Conservation (phyloP, 352 stramenopile species). For the Bremia lactucae region DNA sequence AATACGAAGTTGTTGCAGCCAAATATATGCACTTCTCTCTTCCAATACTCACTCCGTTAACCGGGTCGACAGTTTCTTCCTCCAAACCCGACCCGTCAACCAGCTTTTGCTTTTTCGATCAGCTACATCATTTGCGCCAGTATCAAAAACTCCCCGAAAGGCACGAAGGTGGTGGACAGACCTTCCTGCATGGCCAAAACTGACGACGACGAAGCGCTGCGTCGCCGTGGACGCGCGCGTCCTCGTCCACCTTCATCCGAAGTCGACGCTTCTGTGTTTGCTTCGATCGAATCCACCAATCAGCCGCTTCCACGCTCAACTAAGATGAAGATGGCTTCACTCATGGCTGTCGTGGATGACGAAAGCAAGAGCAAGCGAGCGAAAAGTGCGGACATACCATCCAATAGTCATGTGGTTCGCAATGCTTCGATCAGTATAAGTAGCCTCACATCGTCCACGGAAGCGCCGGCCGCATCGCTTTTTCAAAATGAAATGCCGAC, state of each 20-base stretch:
- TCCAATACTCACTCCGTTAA: slow-evolving; percentile 1
- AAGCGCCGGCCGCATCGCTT: slow-evolving; percentile 20
- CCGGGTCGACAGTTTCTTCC: slow-evolving; percentile 1
- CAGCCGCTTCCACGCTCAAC: slow-evolving; percentile 6
- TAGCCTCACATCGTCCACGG: slow-evolving; percentile 7
- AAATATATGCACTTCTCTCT: too few relatives aligned
- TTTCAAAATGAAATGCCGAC: slow-evolving; percentile 41
- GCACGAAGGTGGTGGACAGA: background rate
- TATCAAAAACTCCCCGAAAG: slow-evolving; percentile 24
- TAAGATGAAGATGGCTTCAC: slow-evolving; percentile 44
- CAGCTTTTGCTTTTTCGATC: slow-evolving; percentile 10
- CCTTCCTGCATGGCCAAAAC: slow-evolving; percentile 21
- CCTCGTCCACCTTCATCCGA: slow-evolving; percentile 12
- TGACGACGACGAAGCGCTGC: slow-evolving; percentile 27
- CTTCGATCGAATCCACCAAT: slow-evolving; percentile 4
- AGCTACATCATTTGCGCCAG: slow-evolving; percentile 10
- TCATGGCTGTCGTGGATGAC: slow-evolving; percentile 28
- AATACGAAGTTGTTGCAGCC: too few relatives aligned
- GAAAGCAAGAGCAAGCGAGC: slow-evolving; percentile 40
- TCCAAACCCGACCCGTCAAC: slow-evolving; percentile 8
- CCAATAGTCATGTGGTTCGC: slow-evolving; percentile 2
- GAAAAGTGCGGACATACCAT: slow-evolving; percentile 25
- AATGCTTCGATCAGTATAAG: slow-evolving; percentile 15
- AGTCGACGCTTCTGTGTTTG: slow-evolving; percentile 15
- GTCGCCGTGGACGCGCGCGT: slow-evolving; percentile 22